Evolutionary conservation across 2,329 filamentous ascomycete genomes (phyloP), one percentile per base, ranked within the genome.

Genomic region (Fusarium dimerum): DNA sequence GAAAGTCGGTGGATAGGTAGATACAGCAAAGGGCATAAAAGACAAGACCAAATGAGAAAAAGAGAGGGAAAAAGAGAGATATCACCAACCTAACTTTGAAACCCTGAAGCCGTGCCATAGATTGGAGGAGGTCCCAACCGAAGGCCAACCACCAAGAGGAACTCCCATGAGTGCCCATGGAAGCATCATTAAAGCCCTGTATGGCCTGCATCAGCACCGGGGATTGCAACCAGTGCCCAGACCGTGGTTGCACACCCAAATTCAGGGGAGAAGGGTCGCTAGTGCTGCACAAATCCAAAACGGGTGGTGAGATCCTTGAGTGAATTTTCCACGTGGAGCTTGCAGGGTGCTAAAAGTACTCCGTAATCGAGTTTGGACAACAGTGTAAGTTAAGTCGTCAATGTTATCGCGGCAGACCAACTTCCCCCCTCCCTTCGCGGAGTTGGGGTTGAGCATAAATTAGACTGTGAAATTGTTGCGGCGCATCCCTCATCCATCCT

Each of bases 311-410:
- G 47, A 54, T 51, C 49, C 50, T 53, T 62, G 56, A 55, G 53
- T 59, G 55, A 54, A 58, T 57, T 51, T 61, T 57, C 66, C 66
- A 68, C 65, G 66, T 68, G 66, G 66, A 62, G 59, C 60, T 55
- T 68, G 66, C 65, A 68, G 63, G 53, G 52, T 54, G 47, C 59
- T 54, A 36, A 36, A 26, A 36, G 32, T 36, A 54, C 61, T 64
- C 59, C 57, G 55, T 60, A 61, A 62, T 57, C 48, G 56, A 58
- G 54, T 41, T 45, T 54, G 45, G 40, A 52, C 51, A 54, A 57
- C 59, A 63, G 54, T 55, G 53, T 54, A 60, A 64, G 59, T 59
- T 54, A 60, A 64, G 59, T 59, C 52, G 50, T 51, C 48, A 63
- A 63, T 63, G 59, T 52, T 45, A 54, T 53, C 54, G 50, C 53